phyloP scores from a whole-genome alignment of 1,284 basidiomycete genomes.

The Ustilago sp. region DNA sequence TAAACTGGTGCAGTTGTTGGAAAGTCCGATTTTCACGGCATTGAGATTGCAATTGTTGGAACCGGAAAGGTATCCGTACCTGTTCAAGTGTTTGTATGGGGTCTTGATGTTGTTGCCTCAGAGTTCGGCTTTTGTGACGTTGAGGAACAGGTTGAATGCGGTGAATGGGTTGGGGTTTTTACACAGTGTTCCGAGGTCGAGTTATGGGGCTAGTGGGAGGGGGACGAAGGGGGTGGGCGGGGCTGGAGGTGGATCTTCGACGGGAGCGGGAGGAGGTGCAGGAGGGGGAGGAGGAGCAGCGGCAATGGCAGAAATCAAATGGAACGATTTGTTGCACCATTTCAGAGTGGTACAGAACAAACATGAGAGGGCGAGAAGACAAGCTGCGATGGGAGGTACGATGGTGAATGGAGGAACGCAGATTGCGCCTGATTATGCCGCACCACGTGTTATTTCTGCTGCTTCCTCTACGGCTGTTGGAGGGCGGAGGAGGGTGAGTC shows the following conservation, averaged over 20 bases:
- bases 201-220: slow-evolving; percentile 13
- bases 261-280: slow-evolving; percentile 5
- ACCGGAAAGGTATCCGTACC: slow-evolving; percentile 92
- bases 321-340: slow-evolving; percentile 65
- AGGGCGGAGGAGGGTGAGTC: slow-evolving; percentile 33
- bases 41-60: slow-evolving; percentile 96
- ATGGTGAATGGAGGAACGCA: slow-evolving; percentile 12
- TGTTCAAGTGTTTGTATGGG: slow-evolving; percentile 98
- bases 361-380: slow-evolving; percentile 60
- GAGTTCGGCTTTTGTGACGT: slow-evolving; percentile 93
- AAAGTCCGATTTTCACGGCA: slow-evolving; percentile 97
- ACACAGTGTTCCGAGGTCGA: slow-evolving; percentile 80
- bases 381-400: slow-evolving; percentile 22
- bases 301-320: slow-evolving; percentile 58
- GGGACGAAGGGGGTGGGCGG: slow-evolving; percentile 14
- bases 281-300: slow-evolving; percentile 17
- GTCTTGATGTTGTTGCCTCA: slow-evolving; percentile 97
- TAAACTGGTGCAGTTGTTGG: slow-evolving; percentile 96
- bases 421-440: slow-evolving; percentile 30
- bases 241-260: slow-evolving; percentile 4
- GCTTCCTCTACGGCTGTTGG: slow-evolving; percentile 10
- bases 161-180: slow-evolving; percentile 94
- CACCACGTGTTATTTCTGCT: slow-evolving; percentile 18
- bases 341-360: slow-evolving; percentile 64
- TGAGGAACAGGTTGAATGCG: slow-evolving; percentile 91